Base-by-base conservation (phyloP, 805 yeast genomes). In the Monosporozyma unispora region DNA sequence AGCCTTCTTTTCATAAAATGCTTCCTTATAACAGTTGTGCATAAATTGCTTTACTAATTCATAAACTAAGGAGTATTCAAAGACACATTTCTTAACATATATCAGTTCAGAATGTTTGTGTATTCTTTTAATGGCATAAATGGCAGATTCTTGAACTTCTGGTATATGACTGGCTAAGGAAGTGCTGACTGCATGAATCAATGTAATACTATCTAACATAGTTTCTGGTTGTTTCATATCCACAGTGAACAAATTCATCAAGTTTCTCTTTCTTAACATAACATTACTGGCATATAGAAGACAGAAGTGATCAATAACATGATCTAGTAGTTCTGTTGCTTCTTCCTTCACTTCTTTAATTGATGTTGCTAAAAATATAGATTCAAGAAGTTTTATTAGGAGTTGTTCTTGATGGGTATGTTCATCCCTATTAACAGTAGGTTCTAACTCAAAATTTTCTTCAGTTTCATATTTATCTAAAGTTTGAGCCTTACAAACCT, bases 11-110 rank as follows among this genome's bases (percentile, higher is more conserved):
- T 82, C 76, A 63, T 85, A 87, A 67, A 86, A 91, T 33, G 81
- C 83, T 64, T 87, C 96, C 53, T 87, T 95, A 62, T 86, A 93
- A 68, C 98, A 90, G 43, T 87, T 78, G 61, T 95, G 99, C 42
- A 93, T 81, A 59, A 95, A 84, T 48, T 82, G 83, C 46, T 87
- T 82, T 56, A 87, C 81, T 72, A 91, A 71, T 6, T 83, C 75
- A 51, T 93, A 77, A 55, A 89, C 77, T 35, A 89, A 74, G 1
- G 96, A 87, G 49, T 87, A 84, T 48, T 79, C 76, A 51, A 84
- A 73, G 1, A 87, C 83, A 44, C 79, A 77, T 18, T 81, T 85
- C 1, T 74, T 73, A 0, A 91, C 95, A 67, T 88, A 87, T 0
- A 93, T 64, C 0, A 76, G 63, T 1, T 75, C 75, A 12, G 95